Evolutionary conservation across 192 early-diverging fungal species (phyloP), one percentile per base, ranked within the genome.

Genomic region (Thamnidium elegans): DNA sequence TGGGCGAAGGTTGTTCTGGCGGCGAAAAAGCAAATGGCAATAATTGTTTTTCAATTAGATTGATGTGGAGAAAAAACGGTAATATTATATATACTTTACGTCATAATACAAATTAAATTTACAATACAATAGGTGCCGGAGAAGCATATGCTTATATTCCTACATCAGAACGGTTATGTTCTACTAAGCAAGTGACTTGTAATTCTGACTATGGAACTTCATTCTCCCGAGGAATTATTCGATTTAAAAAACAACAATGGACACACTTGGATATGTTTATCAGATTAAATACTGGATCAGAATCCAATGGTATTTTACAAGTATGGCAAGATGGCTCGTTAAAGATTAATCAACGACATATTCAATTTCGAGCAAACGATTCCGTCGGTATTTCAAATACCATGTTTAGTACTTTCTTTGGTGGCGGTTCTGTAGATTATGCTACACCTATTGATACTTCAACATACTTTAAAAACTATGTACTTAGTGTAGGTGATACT

Each of bases 351-450:
- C 54, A 67, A 52, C 65, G 70, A n/a, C 58, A 75, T 19, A 42
- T 83, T 2, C 66, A 68, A 1, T 83, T 77, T 46, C 71, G 74
- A 13, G 43, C 74, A 6, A 74, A 62, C 21, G 71, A 77, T 2
- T 73, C 73, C 53, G 67, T 83, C 45, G 76, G 72, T 1, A 68
- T 80, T 21, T 68, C 77, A 23, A 74, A 72, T 10, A 30, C 80
- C 19, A 71, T 78, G 67, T 83, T 83, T 50, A 80, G 77, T 3
- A 77, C 81, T 3, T 83, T 83, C 68, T 83, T 80, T 69, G 81
- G 81, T 54, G 81, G 81, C 13, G 68, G 69, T 10, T 62, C 66
- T 15, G 21, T 71, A 6, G 42, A 55, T 1, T 83, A 75, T 58
- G 78, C 78, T 1, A 66, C 76, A 1, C 71, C 74, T 11, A 30